phyloP scores from a whole-genome alignment of 768 basidiomycete species.

The Naganishia randhawae region DNA sequence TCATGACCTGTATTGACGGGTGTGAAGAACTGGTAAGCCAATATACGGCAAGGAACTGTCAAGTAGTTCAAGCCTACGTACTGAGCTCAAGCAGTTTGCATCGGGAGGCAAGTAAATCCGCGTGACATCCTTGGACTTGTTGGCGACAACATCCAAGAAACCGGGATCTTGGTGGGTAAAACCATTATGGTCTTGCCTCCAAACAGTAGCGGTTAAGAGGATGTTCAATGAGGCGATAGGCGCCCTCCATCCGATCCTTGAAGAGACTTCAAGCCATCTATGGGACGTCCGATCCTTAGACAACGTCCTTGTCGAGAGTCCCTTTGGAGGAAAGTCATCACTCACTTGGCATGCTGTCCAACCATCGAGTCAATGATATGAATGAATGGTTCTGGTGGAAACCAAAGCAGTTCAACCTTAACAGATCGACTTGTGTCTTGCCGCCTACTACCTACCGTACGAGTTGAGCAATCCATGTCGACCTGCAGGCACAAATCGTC shows the following conservation, averaged over 20 bases:
- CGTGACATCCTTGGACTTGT: constrained; percentile 31
- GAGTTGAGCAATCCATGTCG: constrained; percentile 32
- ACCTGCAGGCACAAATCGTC: background rate
- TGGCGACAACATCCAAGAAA: constrained; percentile 31
- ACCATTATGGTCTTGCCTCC: constrained; percentile 32
- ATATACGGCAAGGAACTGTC: too few relatives aligned
- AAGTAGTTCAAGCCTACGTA: background rate
- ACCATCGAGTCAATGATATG: constrained; percentile 34
- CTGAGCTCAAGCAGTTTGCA: constrained; percentile 73
- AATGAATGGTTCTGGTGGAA: constrained; percentile 29
- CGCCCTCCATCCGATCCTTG: constrained; percentile 26
- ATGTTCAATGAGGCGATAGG: constrained; percentile 28
- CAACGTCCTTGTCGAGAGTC: too few relatives aligned
- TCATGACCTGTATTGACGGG: constrained; percentile 55
- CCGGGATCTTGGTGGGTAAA: constrained; percentile 33
- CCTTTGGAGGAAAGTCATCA: background rate
- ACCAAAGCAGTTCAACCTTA: background rate
- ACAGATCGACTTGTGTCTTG: too few relatives aligned
- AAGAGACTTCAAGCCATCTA: constrained; percentile 30
- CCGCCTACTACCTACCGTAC: background rate
- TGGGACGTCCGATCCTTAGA: background rate
- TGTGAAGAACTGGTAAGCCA: background rate
- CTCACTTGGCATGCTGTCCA: constrained; percentile 29
- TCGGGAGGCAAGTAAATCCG: constrained; percentile 66
- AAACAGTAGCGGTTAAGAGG: constrained; percentile 31